phyloP scores from a whole-genome alignment of 108 stramenopile genomes.

The Cyclotella baltica region DNA sequence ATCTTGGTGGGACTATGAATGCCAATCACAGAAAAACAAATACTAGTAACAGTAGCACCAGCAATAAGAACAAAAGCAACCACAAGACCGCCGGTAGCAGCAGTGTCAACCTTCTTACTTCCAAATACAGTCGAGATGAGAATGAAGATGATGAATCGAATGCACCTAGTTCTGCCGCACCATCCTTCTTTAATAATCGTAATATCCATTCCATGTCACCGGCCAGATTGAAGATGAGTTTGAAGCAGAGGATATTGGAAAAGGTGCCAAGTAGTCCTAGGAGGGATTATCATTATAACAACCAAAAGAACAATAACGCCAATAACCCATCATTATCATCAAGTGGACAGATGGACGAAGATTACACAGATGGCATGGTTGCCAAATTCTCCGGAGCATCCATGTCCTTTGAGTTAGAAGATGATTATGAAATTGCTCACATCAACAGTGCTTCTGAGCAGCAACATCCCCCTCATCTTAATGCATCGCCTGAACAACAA shows the following conservation, averaged over 20 bases:
- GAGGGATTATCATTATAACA: neutral
- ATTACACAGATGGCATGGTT: constrained; percentile 17
- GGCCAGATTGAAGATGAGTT: constrained; percentile 23
- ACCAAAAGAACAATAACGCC: too few relatives aligned
- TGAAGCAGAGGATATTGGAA: constrained; percentile 23
- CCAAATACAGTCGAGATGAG: neutral
- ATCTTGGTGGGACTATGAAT: too few relatives aligned
- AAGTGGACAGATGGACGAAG: constrained; percentile 17
- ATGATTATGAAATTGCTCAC: constrained; percentile 12
- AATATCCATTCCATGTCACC: constrained; percentile 35
- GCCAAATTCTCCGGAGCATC: constrained; percentile 21
- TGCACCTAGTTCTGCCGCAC: neutral
- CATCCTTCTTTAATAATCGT: constrained; percentile 13
- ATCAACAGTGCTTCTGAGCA: neutral
- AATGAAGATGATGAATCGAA: constrained; percentile 3
- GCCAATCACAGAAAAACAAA: too few relatives aligned
- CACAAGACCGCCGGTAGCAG: neutral
- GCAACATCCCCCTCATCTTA: constrained; percentile 2
- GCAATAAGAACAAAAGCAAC: neutral
- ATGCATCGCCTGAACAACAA: too few relatives aligned
- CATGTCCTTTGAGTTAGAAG: constrained; percentile 51
- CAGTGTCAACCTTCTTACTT: neutral
- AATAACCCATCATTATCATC: too few relatives aligned
- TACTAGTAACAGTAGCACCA: constrained; percentile 2
- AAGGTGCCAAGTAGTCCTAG: constrained; percentile 4